phyloP scores from a whole-genome alignment of 441 rosid species.

The Eutrema salsugineum region DNA sequence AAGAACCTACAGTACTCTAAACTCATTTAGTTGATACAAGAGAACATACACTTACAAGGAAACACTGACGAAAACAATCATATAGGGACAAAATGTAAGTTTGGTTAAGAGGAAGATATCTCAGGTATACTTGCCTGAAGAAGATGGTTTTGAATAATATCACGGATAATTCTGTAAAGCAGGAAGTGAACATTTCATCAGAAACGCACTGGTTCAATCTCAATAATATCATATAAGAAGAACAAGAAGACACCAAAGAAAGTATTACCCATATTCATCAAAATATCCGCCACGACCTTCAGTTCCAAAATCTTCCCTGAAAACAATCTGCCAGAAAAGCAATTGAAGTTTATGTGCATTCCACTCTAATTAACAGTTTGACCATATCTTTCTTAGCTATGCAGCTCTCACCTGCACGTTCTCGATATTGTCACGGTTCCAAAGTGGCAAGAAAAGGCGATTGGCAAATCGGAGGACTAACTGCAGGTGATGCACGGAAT shows the following conservation, averaged over 20 bases:
- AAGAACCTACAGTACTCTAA: slow-evolving; percentile 57
- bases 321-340: slow-evolving; percentile 66
- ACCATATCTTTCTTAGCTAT: slow-evolving; percentile 1
- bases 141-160: slow-evolving; percentile 95
- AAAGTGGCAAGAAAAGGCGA: slow-evolving; percentile 93
- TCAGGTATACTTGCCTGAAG: slow-evolving; percentile 66
- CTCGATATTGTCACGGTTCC: slow-evolving; percentile 98
- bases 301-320: slow-evolving; percentile 97
- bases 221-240: neutral
- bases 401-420: slow-evolving; percentile 80
- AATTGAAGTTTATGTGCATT: neutral
- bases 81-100: neutral
- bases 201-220: neutral
- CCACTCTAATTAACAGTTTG: neutral
- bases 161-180: slow-evolving; percentile 86
- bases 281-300: slow-evolving; percentile 99
- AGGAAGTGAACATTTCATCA: slow-evolving; percentile 21
- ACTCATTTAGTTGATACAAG: neutral
- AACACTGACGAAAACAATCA: neutral
- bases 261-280: slow-evolving; percentile 84
- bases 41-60: neutral
- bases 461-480: slow-evolving; percentile 98
- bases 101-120: neutral
- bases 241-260: neutral
- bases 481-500: slow-evolving; percentile 43